phyloP scores from a whole-genome alignment of 2,329 filamentous ascomycete species.

The Leptosphaerulina australis region DNA sequence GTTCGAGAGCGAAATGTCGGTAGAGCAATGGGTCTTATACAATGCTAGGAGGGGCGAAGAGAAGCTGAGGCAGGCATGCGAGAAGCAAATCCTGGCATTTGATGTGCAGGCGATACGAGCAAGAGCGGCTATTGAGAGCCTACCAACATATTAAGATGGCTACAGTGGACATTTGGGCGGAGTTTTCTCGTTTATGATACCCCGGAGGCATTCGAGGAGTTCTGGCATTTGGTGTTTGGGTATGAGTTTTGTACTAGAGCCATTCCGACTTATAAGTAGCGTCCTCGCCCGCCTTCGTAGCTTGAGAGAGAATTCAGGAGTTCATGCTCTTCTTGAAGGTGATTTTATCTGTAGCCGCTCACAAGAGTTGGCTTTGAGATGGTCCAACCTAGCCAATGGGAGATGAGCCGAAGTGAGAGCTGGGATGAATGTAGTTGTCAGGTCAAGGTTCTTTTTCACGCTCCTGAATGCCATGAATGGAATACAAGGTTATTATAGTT shows the following conservation, averaged over 20 bases:
- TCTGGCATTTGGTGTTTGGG: constrained; percentile 2
- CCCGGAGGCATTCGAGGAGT: constrained; percentile 21
- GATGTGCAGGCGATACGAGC: constrained; percentile 82
- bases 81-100: constrained; percentile 80
- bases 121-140: constrained; percentile 73
- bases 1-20: constrained; percentile 85
- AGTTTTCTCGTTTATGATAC: constrained; percentile 33
- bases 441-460: too few species aligned
- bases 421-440: not conserved
- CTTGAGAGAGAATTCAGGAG: too few species aligned
- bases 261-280: constrained; percentile 3
- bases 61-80: constrained; percentile 79
- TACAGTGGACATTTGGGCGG: constrained; percentile 8
- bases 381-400: constrained; percentile 27
- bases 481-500: too few species aligned
- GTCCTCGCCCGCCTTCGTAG: constrained; percentile 16
- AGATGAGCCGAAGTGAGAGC: constrained; percentile 17
- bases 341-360: constrained; percentile 23
- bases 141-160: constrained; percentile 24
- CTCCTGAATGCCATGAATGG: too few species aligned
- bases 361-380: constrained; percentile 29
- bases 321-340: too few species aligned
- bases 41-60: constrained; percentile 82
- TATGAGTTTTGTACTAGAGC: not conserved
- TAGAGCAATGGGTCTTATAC: constrained; percentile 88